A percentile compares a stretch with the other conserved stretches of the same genome.
Evolutionary conservation across 1,284 basidiomycete genomes (phyloP).

Genomic region (Trichosporon sp.): DNA sequence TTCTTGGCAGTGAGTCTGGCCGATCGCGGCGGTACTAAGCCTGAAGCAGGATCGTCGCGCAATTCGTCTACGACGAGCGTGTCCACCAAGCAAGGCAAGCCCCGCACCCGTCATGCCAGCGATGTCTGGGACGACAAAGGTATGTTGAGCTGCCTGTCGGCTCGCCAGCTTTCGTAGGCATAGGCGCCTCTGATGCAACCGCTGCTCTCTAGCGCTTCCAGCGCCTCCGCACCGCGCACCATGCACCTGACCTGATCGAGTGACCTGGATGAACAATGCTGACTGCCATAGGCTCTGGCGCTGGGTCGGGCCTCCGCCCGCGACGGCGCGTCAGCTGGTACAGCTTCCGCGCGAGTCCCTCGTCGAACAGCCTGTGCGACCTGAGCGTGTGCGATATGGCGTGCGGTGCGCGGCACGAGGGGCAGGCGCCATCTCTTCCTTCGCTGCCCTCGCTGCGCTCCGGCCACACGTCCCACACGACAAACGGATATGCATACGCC

Average conservation of each 20-base stretch:
- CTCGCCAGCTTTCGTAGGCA: background rate
- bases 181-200: background rate
- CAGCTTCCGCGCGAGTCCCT: background rate
- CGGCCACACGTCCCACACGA: background rate
- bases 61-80: background rate
- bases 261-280: background rate
- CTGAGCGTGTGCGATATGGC: slow-evolving; percentile 1
- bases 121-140: background rate
- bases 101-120: background rate
- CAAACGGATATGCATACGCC: background rate
- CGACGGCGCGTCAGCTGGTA: background rate
- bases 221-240: background rate
- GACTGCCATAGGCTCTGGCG: background rate
- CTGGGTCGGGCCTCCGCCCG: background rate
- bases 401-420: background rate
- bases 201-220: background rate
- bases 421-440: background rate
- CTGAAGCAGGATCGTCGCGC: background rate
- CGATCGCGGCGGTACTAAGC: background rate
- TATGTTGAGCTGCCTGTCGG: background rate
- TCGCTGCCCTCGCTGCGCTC: background rate
- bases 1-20: background rate
- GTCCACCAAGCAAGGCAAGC: background rate
- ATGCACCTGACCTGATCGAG: background rate
- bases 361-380: background rate